These are phyloP conservation scores for Xenosphaeropsis pyriputrescens DNA, from an alignment of 2,329 filamentous ascomycete species.

Conservation along the genomic window DNA sequence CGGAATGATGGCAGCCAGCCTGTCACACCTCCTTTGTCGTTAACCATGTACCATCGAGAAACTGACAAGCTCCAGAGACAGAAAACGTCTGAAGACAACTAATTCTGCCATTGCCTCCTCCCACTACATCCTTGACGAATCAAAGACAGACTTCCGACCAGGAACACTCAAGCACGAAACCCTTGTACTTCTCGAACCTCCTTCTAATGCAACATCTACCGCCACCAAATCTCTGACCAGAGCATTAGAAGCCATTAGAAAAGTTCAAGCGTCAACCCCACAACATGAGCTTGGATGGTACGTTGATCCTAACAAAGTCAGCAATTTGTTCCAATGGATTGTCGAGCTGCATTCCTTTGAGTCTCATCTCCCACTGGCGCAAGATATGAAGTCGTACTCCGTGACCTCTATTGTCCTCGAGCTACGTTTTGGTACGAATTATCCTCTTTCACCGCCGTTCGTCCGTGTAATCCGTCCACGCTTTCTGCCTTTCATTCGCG, in stretches of 20 bases:
- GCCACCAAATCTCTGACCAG: constrained; percentile 49
- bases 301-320: constrained; percentile 50
- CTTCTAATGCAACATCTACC: constrained; percentile 44
- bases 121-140: too few species aligned
- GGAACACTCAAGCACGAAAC: constrained; percentile 45
- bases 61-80: too few species aligned
- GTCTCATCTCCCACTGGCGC: constrained; percentile 46
- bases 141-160: constrained; percentile 46
- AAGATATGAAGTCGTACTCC: constrained; percentile 53
- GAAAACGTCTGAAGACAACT: too few species aligned
- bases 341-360: constrained; percentile 81
- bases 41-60: too few species aligned
- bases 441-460: constrained; percentile 69
- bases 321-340: constrained; percentile 82
- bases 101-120: too few species aligned
- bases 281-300: constrained; percentile 69
- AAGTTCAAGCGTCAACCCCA: constrained; percentile 44
- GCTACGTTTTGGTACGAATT: constrained; percentile 64
- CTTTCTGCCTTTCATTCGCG: constrained; percentile 54
- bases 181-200: constrained; percentile 50
- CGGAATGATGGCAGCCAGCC: too few species aligned
- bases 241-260: constrained; percentile 49
- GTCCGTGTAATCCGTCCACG: constrained; percentile 70
- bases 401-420: constrained; percentile 64
- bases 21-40: too few species aligned